Evolutionary conservation across 371 early-diverging fungal genomes (phyloP).

Genomic region (Lichtheimia ornata): DNA sequence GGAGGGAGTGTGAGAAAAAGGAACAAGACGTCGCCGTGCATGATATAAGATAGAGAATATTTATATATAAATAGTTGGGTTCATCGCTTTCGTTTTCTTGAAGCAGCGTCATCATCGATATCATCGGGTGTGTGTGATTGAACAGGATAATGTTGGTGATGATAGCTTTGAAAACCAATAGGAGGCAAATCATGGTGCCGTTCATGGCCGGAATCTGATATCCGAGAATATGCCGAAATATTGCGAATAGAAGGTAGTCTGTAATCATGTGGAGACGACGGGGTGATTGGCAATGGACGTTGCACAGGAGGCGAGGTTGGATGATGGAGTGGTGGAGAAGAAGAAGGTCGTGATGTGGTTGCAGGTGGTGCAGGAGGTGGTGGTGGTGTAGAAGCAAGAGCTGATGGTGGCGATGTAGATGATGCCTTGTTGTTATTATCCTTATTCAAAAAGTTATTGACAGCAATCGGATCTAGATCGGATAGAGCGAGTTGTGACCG

Average conservation of each 20-base stretch:
- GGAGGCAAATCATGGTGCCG: constrained; percentile 26
- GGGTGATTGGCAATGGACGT: constrained; percentile 9
- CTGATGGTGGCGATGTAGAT: no score
- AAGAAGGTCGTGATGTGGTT: no score
- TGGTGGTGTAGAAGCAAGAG: neutral
- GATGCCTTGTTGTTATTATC: constrained; percentile 8
- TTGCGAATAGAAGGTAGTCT: constrained; percentile 40
- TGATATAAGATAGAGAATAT: no score
- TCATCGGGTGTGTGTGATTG: no score
- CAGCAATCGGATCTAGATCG: constrained; percentile 22
- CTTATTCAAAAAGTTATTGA: constrained; percentile 23
- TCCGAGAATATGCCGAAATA: constrained; percentile 26
- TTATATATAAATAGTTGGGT: no score
- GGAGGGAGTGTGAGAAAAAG: neutral
- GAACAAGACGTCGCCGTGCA: no score
- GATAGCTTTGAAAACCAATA: constrained; percentile 27
- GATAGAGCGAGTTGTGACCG: constrained; percentile 19
- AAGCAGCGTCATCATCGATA: no score
- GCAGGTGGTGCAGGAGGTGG: no score
- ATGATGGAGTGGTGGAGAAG: constrained; percentile 7
- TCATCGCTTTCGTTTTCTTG: no score
- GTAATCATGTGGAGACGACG: constrained; percentile 18
- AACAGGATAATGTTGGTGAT: constrained; percentile 6
- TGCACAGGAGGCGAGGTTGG: constrained; percentile 9
- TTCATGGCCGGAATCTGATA: constrained; percentile 9